Percentiles rank a stretch among this genome's conserved stretches.
Conservation (phyloP, 1,284 basidiomycete genomes). For the Mrakiaceae sp. region DNA sequence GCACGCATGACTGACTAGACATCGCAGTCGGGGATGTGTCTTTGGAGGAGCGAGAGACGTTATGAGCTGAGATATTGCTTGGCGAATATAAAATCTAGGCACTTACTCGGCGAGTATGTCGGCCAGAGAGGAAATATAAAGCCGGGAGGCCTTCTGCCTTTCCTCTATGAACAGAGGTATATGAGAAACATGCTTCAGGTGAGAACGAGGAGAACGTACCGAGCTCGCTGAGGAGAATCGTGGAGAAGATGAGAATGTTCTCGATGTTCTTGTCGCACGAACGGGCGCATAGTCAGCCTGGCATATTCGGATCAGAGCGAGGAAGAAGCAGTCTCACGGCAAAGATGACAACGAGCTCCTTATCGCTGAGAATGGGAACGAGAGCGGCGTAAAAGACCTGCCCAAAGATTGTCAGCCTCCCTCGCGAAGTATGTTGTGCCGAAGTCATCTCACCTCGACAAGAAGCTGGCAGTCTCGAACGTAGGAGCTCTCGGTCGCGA, state of each 20-base stretch:
- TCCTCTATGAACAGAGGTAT: constrained; percentile 63
- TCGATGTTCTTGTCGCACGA: constrained; percentile 3
- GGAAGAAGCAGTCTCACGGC: constrained; percentile 49
- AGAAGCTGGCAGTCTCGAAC: constrained; percentile 81
- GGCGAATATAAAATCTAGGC: no score
- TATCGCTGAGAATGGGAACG: constrained; percentile 58
- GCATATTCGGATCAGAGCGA: constrained; percentile 43
- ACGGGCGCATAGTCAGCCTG: background rate
- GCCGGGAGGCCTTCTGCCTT: constrained; percentile 74
- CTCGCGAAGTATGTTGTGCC: background rate
- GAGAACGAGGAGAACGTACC: constrained; percentile 20
- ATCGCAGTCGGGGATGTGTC: constrained; percentile 26
- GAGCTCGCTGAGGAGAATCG: constrained; percentile 67
- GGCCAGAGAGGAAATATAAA: constrained; percentile 79
- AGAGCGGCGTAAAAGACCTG: constrained; percentile 73
- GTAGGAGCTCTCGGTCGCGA: constrained; percentile 74
- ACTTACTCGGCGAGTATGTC: constrained; percentile 57
- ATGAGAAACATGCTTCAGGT: constrained; percentile 17
- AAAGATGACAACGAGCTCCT: constrained; percentile 73
- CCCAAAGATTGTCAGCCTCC: background rate
- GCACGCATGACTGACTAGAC: constrained; percentile 1
- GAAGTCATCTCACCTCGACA: constrained; percentile 50
- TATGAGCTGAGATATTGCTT: no score
- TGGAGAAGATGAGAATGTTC: constrained; percentile 9
- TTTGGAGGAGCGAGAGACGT: background rate